phyloP scores from a whole-genome alignment of 2,329 filamentous ascomycete genomes.

The Paramyrothecium roridum region DNA sequence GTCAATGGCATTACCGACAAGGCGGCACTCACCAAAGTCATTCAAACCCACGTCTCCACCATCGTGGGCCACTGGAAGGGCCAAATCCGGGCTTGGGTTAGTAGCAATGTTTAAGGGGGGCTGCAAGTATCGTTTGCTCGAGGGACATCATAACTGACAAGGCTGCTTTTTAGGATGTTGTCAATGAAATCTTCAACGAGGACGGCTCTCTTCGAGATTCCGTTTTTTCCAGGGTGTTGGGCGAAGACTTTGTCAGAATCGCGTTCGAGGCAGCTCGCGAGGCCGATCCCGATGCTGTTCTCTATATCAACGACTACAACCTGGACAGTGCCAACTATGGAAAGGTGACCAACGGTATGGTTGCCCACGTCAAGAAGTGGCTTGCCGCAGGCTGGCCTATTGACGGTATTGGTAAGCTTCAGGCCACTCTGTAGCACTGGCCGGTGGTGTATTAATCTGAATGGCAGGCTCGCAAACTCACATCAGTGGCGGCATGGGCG shows the following conservation, averaged over 20 bases:
- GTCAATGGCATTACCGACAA: conserved; percentile 54
- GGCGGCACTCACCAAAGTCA: conserved; percentile 47
- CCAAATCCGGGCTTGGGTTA: conserved; percentile 55
- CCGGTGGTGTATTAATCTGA: not conserved
- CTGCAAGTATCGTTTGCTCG: not conserved
- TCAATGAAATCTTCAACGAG: conserved; percentile 47
- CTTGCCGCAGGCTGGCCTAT: conserved; percentile 36
- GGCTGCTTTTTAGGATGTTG: conserved; percentile 41
- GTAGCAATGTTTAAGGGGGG: conserved; percentile 5
- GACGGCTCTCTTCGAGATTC: conserved; percentile 54
- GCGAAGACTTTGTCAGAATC: conserved; percentile 65
- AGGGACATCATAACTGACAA: not conserved
- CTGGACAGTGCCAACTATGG: conserved; percentile 55
- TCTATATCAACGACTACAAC: conserved; percentile 74
- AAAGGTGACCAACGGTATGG: conserved; percentile 52
- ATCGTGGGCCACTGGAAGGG: conserved; percentile 58
- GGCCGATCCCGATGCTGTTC: conserved; percentile 63
- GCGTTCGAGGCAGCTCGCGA: conserved; percentile 65
- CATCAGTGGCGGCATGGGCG: conserved; percentile 31
- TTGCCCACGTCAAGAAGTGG: conserved; percentile 59
- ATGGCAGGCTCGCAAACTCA: conserved; percentile 48
- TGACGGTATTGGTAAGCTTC: conserved; percentile 38
- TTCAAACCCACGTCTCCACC: conserved; percentile 56
- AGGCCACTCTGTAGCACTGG: no score
- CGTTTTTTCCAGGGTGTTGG: conserved; percentile 65